phyloP scores from a whole-genome alignment of 2,329 filamentous ascomycete species.

The Didymellaceae sp. region DNA sequence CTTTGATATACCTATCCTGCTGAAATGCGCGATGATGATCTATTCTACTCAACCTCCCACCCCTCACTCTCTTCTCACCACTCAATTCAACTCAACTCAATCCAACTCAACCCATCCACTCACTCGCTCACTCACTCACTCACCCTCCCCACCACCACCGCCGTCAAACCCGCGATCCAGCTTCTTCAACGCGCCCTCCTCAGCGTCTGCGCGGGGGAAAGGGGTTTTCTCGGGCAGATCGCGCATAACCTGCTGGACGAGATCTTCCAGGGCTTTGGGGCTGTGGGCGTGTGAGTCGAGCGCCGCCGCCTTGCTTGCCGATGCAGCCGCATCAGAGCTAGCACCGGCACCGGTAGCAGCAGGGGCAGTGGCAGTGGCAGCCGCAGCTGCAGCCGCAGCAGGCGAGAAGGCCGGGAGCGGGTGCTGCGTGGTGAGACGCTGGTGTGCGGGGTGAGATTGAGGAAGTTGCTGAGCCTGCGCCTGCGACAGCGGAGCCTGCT shows the following conservation, averaged over 20 bases:
- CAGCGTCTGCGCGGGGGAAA: conserved; percentile 36
- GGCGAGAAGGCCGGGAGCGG: neutral
- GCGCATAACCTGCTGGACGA: conserved; percentile 56
- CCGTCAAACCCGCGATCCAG: conserved; percentile 51
- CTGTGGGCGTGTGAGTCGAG: conserved; percentile 23
- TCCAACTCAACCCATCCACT: no score
- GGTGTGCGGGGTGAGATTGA: neutral
- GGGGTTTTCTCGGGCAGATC: conserved; percentile 48
- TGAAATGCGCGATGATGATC: no score
- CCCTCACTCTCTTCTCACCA: no score
- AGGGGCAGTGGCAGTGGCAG: neutral
- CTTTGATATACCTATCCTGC: no score
- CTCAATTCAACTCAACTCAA: no score
- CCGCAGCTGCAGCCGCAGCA: neutral
- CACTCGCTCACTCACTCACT: neutral
- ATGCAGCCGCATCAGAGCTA: neutral
- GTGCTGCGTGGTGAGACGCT: neutral
- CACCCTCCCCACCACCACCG: neutral
- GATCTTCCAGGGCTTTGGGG: conserved; percentile 51
- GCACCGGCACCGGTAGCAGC: neutral
- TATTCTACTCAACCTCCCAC: no score
- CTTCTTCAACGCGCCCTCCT: conserved; percentile 52
- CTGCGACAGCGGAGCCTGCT: conserved; percentile 21
- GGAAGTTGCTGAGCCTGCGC: neutral
- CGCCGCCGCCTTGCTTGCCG: neutral